phyloP scores from a whole-genome alignment of 352 stramenopile genomes.

The Pythium phragmitis region DNA sequence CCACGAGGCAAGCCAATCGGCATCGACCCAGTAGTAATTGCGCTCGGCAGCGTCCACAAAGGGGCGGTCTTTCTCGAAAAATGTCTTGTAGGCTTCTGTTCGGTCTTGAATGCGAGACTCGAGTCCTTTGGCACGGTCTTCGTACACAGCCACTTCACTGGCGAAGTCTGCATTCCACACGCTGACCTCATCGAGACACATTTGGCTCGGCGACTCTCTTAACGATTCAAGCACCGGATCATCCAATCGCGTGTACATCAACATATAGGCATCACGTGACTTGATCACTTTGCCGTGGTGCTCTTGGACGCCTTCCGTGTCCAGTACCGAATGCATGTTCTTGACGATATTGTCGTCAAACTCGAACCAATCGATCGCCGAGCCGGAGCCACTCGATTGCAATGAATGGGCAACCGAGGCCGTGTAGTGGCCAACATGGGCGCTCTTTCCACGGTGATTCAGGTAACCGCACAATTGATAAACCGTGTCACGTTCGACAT shows the following conservation, averaged over 20 bases:
- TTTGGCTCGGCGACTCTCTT: conserved; percentile 19
- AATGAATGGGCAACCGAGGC: conserved; percentile 65
- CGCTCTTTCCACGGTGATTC: conserved; percentile 81
- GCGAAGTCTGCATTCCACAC: conserved; percentile 54
- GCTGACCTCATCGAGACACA: conserved; percentile 45
- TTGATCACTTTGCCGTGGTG: conserved; percentile 53
- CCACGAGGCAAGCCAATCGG: conserved; percentile 59
- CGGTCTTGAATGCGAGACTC: conserved; percentile 53
- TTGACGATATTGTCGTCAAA: conserved; percentile 84
- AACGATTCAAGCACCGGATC: conserved; percentile 2
- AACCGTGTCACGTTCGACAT: conserved; percentile 38
- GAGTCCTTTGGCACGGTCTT: conserved; percentile 39
- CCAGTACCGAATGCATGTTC: conserved; percentile 37
- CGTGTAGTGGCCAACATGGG: conserved; percentile 85
- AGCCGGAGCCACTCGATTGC: conserved; percentile 11
- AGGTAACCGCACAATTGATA: conserved; percentile 79
- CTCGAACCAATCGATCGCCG: conserved; percentile 65
- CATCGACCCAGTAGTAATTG: conserved; percentile 74
- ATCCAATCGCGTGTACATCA: conserved; percentile 70
- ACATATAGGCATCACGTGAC: conserved; percentile 86
- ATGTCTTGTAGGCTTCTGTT: conserved; percentile 53
- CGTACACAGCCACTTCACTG: conserved; percentile 46
- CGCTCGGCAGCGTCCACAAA: conserved; percentile 33
- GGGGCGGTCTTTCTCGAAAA: conserved; percentile 56
- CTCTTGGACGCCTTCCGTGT: conserved; percentile 45